Base-by-base conservation (phyloP, 345 rosid species). In the Pistacia vera region DNA sequence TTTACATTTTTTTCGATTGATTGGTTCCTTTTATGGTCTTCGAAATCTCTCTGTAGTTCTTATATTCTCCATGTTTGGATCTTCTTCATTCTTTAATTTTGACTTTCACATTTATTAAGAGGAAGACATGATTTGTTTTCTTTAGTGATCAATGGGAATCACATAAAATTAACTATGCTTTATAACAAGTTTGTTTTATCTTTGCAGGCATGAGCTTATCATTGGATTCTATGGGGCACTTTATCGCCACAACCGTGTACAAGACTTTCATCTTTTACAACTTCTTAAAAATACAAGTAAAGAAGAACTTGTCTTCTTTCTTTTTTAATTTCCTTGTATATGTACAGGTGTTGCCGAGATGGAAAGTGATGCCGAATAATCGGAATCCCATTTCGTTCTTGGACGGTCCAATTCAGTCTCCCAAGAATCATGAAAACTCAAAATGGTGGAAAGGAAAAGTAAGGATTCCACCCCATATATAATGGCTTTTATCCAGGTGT, bases 191-290 rank as follows among this genome's bases (percentile, higher is more conserved):
- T 61, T 59, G 46, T 30, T 20, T 65, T 72, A 30, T 22, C 52
- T 76, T 84, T 83, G 68, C 84, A 92, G 95, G 98, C 99, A 13
- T 5, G 97, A 96, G 80, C 98, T 22, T 92, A 46, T 96, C 98
- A 14, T 92, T 92, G 6, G 98, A 92, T 54, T 88, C 97, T 0
- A 92, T 96, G 81, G 88, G 84, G 80, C 91, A 76, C 57, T 93
- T 93, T 72, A 93, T 93, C 60, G 88, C 92, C 9, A 81, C 91
- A 38, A 38, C 7, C 7, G 10, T 41, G 10, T 41, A 41, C 8
- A 1, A 41, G 46, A 41, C 46, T 7, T 30, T 41, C 46, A 41
- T 41, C 46, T 41, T 41, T 7, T 7, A 41, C 8, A 8, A 8
- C 46, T 41, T 0, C 46, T 1, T 1, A 6, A 8, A 41, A 41